Conservation (phyloP, 73 alveolate genomes). For the Durusdinium trenchii region DNA sequence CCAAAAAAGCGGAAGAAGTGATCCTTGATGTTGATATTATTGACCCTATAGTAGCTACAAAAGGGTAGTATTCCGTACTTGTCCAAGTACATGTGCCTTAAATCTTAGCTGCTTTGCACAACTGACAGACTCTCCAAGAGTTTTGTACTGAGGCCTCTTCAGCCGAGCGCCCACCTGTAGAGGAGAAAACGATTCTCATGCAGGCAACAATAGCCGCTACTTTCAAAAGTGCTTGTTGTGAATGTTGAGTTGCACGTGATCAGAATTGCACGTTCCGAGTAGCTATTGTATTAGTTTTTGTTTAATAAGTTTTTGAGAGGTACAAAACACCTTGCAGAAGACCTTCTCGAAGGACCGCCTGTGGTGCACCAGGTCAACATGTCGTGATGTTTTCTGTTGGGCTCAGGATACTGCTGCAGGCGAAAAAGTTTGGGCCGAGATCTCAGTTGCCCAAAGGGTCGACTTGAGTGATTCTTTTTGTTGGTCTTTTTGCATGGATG, state of each 20-base stretch:
- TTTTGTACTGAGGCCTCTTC: not conserved
- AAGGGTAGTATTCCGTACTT: no score
- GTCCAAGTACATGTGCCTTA: not conserved
- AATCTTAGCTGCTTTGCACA: not conserved
- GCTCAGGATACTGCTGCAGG: constrained; percentile 82
- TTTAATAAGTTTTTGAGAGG: not conserved
- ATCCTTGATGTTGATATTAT: not conserved
- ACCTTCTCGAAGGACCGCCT: constrained; percentile 64
- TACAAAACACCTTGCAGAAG: constrained; percentile 80
- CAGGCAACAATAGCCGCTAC: no score
- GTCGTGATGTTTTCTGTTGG: no score
- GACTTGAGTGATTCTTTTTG: no score
- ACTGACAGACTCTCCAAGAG: not conserved
- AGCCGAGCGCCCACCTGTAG: constrained; percentile 72
- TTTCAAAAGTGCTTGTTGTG: no score
- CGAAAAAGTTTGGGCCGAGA: constrained; percentile 73
- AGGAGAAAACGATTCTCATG: constrained; percentile 83
- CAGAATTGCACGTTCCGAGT: no score
- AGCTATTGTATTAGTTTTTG: not conserved
- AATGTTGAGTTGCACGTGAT: no score
- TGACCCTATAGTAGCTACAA: no score
- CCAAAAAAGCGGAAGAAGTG: not conserved
- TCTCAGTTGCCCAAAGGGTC: constrained; percentile 22
- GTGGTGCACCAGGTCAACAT: not conserved
- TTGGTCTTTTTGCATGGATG: no score